Evolutionary conservation across 306 rosid genomes (phyloP).

Genomic region (Hylodesmum podocarpum): DNA sequence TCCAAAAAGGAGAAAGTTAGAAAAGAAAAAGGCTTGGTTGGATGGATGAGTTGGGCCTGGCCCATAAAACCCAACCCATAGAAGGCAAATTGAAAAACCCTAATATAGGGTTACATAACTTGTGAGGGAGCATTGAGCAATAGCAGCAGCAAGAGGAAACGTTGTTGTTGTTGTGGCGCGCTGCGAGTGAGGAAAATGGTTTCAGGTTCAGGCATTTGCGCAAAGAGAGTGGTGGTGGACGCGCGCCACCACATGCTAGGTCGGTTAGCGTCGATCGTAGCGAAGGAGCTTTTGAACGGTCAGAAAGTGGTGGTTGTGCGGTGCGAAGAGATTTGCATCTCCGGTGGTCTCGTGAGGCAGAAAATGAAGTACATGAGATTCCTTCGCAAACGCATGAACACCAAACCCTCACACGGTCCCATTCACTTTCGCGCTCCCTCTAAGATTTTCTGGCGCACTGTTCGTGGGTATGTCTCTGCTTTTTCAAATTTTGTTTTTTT

Average conservation of each 20-base stretch:
- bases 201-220: not conserved
- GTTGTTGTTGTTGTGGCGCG: not conserved
- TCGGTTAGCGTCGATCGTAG: not conserved
- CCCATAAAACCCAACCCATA: too few relatives aligned
- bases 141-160: not conserved
- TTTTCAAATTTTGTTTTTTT: not conserved
- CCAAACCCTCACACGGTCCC: not conserved
- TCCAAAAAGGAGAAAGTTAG: too few relatives aligned
- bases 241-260: not conserved
- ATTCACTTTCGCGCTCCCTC: not conserved
- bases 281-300: not conserved
- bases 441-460: not conserved
- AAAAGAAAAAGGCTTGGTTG: too few relatives aligned
- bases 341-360: not conserved
- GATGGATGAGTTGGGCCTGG: not conserved
- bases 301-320: not conserved
- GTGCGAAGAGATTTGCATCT: not conserved
- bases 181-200: not conserved
- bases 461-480: not conserved
- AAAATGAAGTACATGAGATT: not conserved
- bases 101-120: too few relatives aligned
- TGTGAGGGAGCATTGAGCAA: too few relatives aligned
- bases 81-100: too few relatives aligned
- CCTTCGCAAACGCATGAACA: conserved; percentile 6
- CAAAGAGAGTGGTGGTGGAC: not conserved